These are phyloP conservation scores for Usnea hakonensis DNA, from an alignment of 495 filamentous ascomycete species.

Conservation along the genomic window DNA sequence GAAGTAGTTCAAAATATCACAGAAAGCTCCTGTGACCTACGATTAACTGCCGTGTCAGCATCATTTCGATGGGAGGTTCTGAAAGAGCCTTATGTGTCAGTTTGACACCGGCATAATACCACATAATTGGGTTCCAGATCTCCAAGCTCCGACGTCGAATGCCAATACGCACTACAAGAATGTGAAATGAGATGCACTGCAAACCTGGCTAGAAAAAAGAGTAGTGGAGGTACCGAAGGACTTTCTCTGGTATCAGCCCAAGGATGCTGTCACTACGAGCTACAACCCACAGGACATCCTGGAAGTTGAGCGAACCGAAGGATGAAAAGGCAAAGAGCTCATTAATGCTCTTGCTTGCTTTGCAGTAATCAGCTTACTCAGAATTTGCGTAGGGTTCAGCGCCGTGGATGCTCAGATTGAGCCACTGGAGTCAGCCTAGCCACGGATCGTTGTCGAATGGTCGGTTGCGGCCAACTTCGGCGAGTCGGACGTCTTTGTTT, in stretches of 20 bases:
- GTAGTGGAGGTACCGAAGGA: slow-evolving; percentile 22
- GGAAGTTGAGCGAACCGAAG: neutral
- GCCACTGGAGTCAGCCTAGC: no score
- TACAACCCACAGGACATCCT: neutral
- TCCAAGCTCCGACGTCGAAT: slow-evolving; percentile 28
- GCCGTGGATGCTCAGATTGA: no score
- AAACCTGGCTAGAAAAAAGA: slow-evolving; percentile 26
- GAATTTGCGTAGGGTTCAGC: no score
- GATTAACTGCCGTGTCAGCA: neutral
- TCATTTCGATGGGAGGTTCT: neutral
- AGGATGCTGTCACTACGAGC: slow-evolving; percentile 9
- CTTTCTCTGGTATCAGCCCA: slow-evolving; percentile 16
- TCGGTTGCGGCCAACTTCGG: no score
- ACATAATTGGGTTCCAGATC: slow-evolving; percentile 25
- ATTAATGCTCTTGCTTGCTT: neutral
- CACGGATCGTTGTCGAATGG: no score
- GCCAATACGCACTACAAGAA: slow-evolving; percentile 25
- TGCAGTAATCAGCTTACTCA: no score
- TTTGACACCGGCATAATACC: slow-evolving; percentile 26
- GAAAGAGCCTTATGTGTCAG: slow-evolving; percentile 31
- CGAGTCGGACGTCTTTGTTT: no score
- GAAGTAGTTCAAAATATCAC: slow-evolving; percentile 2
- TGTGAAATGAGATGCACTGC: slow-evolving; percentile 29
- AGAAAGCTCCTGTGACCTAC: slow-evolving; percentile 2
- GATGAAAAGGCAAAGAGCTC: neutral